Conservation (phyloP, 129 eudicot genomes). For the Chrysanthemum makinoi region DNA sequence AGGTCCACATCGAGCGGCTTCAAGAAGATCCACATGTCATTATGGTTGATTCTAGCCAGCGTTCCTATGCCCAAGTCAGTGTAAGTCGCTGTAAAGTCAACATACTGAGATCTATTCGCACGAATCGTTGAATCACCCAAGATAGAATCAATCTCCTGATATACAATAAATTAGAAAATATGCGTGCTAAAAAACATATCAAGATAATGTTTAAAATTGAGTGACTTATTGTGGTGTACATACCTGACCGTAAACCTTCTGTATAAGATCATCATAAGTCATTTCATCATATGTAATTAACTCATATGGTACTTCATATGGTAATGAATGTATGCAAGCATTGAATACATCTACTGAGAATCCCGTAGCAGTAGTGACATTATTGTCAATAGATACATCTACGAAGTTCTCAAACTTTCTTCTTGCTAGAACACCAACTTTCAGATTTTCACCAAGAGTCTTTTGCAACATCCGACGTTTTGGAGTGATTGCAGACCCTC, state of each 20-base stretch:
- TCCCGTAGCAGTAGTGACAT: slow-evolving; percentile 23
- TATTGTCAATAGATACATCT: background rate
- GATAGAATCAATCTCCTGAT: slow-evolving; percentile 36
- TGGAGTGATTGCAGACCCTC: slow-evolving; percentile 10
- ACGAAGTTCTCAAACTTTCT: slow-evolving; percentile 1
- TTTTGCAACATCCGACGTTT: background rate
- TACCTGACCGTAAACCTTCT: slow-evolving; percentile 47
- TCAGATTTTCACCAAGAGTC: slow-evolving; percentile 2
- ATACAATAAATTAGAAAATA: slow-evolving; percentile 14
- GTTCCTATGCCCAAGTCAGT: slow-evolving; percentile 39
- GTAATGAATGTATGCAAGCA: slow-evolving; percentile 28
- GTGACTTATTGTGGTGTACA: background rate
- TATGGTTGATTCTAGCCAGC: slow-evolving; percentile 24
- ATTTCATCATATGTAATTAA: slow-evolving; percentile 26
- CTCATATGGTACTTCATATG: slow-evolving; percentile 33
- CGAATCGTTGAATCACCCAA: slow-evolving; percentile 47
- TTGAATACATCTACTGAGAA: slow-evolving; percentile 51
- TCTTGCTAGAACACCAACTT: slow-evolving; percentile 20
- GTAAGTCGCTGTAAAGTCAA: slow-evolving; percentile 48
- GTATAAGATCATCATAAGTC: slow-evolving; percentile 35
- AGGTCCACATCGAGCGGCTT: slow-evolving; percentile 48
- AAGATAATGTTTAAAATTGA: background rate
- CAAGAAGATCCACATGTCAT: slow-evolving; percentile 35
- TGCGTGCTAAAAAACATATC: background rate
- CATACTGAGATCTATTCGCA: slow-evolving; percentile 34